Evolutionary conservation across 257 asterid genomes (phyloP).

Genomic region (Prunella vulgaris): DNA sequence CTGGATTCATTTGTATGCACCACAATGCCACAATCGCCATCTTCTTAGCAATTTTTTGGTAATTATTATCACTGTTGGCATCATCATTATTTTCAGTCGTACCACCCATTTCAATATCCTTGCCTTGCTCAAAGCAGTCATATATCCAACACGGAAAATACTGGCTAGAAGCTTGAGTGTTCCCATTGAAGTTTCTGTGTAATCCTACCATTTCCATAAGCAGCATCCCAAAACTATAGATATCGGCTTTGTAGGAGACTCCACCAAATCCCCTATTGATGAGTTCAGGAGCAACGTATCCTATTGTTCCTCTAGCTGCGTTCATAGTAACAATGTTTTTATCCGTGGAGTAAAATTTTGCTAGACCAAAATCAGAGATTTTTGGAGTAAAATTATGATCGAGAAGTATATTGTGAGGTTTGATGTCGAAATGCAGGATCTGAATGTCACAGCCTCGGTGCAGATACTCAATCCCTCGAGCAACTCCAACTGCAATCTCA

Average conservation of each 20-base stretch:
- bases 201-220: constrained; percentile 20
- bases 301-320: constrained; percentile 26
- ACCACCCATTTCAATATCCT: constrained; percentile 1
- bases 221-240: constrained; percentile 35
- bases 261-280: constrained; percentile 21
- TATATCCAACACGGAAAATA: constrained; percentile 19
- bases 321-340: constrained; percentile 15
- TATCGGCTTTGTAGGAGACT: constrained; percentile 29
- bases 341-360: constrained; percentile 5
- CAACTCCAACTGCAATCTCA: constrained; percentile 31
- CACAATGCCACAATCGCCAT: no score
- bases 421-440: constrained; percentile 30
- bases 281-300: constrained; percentile 33
- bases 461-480: constrained; percentile 27
- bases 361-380: constrained; percentile 27
- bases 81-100: not conserved
- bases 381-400: constrained; percentile 23
- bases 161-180: not conserved
- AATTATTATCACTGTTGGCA: not conserved
- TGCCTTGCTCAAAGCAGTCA: constrained; percentile 14
- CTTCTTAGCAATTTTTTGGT: not conserved
- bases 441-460: constrained; percentile 21
- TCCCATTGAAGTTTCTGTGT: not conserved
- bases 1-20: no score
- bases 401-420: constrained; percentile 35